These are phyloP conservation scores for Colletotrichum acutatum DNA, from an alignment of 2,329 filamentous ascomycete genomes.

Conservation along the genomic window DNA sequence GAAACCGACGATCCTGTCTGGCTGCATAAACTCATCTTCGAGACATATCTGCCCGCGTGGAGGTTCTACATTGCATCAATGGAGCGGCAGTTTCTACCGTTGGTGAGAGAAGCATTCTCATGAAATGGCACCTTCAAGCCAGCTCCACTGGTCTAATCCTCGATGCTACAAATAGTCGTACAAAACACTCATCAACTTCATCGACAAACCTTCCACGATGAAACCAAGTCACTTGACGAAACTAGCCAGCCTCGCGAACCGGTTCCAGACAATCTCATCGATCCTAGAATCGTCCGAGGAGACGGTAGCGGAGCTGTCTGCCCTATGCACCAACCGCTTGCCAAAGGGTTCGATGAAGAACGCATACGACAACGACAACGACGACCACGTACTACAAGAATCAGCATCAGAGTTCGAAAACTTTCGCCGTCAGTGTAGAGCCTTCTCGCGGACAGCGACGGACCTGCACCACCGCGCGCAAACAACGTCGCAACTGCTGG, in stretches of 20 bases:
- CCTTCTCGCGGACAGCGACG: conserved; percentile 37
- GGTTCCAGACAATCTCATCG: not conserved
- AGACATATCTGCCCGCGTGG: not conserved
- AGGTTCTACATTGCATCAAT: not conserved
- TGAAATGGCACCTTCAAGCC: too few species aligned
- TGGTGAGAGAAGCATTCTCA: not conserved
- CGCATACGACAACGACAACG: not conserved
- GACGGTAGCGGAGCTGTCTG: not conserved
- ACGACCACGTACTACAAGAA: not conserved
- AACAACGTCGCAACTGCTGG: conserved; percentile 41
- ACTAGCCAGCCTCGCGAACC: not conserved
- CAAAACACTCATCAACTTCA: not conserved
- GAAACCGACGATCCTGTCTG: not conserved
- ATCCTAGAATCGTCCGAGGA: not conserved
- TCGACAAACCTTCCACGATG: not conserved
- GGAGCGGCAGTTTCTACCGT: not conserved
- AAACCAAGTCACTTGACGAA: not conserved
- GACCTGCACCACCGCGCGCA: conserved; percentile 41
- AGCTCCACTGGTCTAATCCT: too few species aligned
- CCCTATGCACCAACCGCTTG: not conserved
- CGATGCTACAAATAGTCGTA: not conserved
- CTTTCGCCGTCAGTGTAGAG: conserved; percentile 33
- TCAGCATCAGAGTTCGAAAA: conserved; percentile 21
- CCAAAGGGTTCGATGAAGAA: not conserved
- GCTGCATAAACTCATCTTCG: not conserved